phyloP scores from a whole-genome alignment of 1,284 basidiomycete species.

The Ceratobasidium sp. region DNA sequence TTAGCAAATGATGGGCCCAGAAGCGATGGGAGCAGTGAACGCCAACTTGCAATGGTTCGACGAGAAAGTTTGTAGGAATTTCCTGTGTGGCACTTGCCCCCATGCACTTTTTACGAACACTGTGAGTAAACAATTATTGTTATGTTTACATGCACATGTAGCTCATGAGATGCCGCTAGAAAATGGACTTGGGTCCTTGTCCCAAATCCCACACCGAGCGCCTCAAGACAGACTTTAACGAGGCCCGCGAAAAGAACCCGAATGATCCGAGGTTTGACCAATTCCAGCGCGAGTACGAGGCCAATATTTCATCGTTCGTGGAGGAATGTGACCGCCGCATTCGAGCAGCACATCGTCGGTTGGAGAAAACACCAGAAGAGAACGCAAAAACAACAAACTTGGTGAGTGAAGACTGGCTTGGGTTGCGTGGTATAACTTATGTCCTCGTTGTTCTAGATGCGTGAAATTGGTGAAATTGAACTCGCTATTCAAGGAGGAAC shows the following conservation, averaged over 20 bases:
- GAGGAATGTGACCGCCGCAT: slow-evolving; percentile 98
- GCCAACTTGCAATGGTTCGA: slow-evolving; percentile 94
- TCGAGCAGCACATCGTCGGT: slow-evolving; percentile 85
- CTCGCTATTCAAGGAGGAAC: slow-evolving; percentile 97
- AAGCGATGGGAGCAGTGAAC: slow-evolving; percentile 93
- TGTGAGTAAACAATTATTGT: slow-evolving; percentile 60
- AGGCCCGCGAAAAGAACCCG: slow-evolving; percentile 74
- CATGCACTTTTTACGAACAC: slow-evolving; percentile 99
- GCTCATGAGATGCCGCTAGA: slow-evolving; percentile 58
- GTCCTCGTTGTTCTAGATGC: slow-evolving; percentile 66
- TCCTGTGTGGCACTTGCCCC: slow-evolving; percentile 96
- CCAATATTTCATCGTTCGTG: slow-evolving; percentile 93
- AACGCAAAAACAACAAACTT: slow-evolving; percentile 97
- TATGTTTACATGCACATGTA: slow-evolving; percentile 16
- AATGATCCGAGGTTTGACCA: slow-evolving; percentile 77
- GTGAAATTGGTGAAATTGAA: slow-evolving; percentile 99
- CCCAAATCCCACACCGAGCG: slow-evolving; percentile 96
- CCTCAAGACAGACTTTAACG: slow-evolving; percentile 88
- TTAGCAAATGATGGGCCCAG: slow-evolving; percentile 99
- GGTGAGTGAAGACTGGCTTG: slow-evolving; percentile 55
- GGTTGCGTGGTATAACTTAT: not conserved
- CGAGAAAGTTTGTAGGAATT: slow-evolving; percentile 99
- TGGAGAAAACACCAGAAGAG: slow-evolving; percentile 99
- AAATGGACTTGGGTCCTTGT: slow-evolving; percentile 99
- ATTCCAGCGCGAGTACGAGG: slow-evolving; percentile 93